A percentile compares a stretch with the other conserved stretches of the same genome.
phyloP scores from a whole-genome alignment of 2,329 filamentous ascomycete genomes.

The Claviceps sp. region DNA sequence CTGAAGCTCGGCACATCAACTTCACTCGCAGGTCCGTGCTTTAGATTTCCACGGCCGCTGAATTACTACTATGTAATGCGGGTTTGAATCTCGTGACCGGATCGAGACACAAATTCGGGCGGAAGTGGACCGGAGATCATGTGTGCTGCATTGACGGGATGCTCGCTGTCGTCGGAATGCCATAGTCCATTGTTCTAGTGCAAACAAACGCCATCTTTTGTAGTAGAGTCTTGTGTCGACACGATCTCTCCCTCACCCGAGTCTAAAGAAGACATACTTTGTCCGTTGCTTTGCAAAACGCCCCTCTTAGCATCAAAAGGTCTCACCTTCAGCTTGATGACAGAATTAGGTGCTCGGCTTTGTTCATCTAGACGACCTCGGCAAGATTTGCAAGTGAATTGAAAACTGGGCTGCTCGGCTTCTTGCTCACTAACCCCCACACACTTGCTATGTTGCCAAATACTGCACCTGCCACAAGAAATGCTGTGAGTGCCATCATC shows the following conservation, averaged over 20 bases:
- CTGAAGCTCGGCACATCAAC: not conserved
- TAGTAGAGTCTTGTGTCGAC: not conserved
- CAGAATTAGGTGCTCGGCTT: conserved; percentile 36
- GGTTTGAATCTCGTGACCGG: not conserved
- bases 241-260: not conserved
- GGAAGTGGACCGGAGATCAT: not conserved
- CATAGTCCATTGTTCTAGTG: not conserved
- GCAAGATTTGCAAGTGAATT: conserved; percentile 74
- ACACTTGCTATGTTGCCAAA: conserved; percentile 96
- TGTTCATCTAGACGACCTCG: conserved; percentile 53
- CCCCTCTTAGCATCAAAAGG: conserved; percentile 7
- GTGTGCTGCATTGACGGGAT: not conserved
- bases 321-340: conserved; percentile 40
- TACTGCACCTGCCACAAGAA: conserved; percentile 82
- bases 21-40: not conserved
- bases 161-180: not conserved
- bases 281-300: conserved; percentile 1
- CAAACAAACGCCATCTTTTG: not conserved
- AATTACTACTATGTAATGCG: not conserved
- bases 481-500: conserved; percentile 92
- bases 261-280: not conserved
- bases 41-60: not conserved
- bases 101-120: not conserved
- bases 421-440: conserved; percentile 65
- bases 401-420: conserved; percentile 74